Evolutionary conservation across 1,139 yeast species (phyloP).

Genomic region (Tardiomyces blankii): DNA sequence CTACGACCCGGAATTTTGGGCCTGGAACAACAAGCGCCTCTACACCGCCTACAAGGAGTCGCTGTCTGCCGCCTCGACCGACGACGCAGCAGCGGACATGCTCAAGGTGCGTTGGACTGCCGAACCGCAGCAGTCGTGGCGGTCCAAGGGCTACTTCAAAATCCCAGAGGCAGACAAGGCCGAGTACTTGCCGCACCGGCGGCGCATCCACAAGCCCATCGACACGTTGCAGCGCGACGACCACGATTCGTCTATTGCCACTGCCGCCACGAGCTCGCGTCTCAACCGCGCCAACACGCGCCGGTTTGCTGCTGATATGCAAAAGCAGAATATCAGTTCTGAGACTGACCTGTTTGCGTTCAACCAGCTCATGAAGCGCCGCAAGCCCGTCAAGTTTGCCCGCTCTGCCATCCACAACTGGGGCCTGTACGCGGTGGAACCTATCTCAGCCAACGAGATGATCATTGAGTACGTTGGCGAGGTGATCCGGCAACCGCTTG

Average conservation of each 20-base stretch:
- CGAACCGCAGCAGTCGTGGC: conserved; percentile 23
- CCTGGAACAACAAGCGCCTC: conserved; percentile 46
- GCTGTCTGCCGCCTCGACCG: neutral
- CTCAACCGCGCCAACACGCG: conserved; percentile 83
- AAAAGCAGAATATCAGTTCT: conserved; percentile 61
- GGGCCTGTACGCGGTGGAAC: conserved; percentile 94
- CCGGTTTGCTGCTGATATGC: conserved; percentile 85
- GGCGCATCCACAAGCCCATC: conserved; percentile 36
- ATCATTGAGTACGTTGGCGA: conserved; percentile 99
- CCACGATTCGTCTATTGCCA: conserved; percentile 20
- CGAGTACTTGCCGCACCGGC: conserved; percentile 73
- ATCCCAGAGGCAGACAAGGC: conserved; percentile 64
- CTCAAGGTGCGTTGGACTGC: conserved; percentile 13
- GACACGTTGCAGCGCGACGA: conserved; percentile 20
- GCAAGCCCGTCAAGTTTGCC: conserved; percentile 61
- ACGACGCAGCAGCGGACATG: conserved; percentile 1
- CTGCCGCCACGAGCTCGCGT: conserved; percentile 51
- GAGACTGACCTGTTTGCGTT: conserved; percentile 75
- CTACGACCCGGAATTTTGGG: conserved; percentile 47
- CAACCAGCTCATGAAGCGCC: conserved; percentile 22
- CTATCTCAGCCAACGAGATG: conserved; percentile 92
- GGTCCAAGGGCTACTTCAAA: conserved; percentile 64
- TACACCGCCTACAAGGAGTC: neutral
- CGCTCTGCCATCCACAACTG: conserved; percentile 95
- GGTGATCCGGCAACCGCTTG: conserved; percentile 84